Evolutionary conservation across 345 rosid species (phyloP).

Genomic region (Kandelia obovata): DNA sequence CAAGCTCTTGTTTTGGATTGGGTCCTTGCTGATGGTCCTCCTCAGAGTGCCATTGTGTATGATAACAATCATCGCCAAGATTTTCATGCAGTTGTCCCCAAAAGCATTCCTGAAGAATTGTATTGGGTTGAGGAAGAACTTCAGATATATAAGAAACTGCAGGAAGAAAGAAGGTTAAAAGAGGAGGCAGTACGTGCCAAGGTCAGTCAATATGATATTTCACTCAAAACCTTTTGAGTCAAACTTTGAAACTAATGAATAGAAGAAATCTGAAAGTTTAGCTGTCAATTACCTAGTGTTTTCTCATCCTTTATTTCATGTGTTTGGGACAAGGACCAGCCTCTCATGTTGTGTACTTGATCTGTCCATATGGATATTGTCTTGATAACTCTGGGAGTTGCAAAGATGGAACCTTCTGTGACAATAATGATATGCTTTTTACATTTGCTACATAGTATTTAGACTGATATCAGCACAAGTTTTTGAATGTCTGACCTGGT

Average conservation of each 20-base stretch:
- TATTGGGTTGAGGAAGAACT: constrained; percentile 81
- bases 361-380: no score
- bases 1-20: constrained; percentile 73
- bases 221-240: constrained; percentile 4
- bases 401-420: no score
- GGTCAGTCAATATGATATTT: constrained; percentile 38
- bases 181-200: constrained; percentile 71
- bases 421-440: neutral
- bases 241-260: neutral
- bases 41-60: constrained; percentile 58
- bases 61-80: constrained; percentile 71
- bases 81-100: constrained; percentile 70
- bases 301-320: neutral
- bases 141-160: constrained; percentile 52
- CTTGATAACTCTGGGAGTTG: no score
- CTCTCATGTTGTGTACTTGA: no score
- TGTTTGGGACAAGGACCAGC: no score
- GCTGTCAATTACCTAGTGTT: no score
- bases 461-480: constrained; percentile 13
- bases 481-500: constrained; percentile 9
- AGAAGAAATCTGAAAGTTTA: neutral
- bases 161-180: constrained; percentile 59
- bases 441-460: constrained; percentile 4
- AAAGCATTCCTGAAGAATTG: constrained; percentile 40
- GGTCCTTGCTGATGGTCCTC: constrained; percentile 93